Base-by-base conservation (phyloP, 257 asterid species). In the Plantago elongata region DNA sequence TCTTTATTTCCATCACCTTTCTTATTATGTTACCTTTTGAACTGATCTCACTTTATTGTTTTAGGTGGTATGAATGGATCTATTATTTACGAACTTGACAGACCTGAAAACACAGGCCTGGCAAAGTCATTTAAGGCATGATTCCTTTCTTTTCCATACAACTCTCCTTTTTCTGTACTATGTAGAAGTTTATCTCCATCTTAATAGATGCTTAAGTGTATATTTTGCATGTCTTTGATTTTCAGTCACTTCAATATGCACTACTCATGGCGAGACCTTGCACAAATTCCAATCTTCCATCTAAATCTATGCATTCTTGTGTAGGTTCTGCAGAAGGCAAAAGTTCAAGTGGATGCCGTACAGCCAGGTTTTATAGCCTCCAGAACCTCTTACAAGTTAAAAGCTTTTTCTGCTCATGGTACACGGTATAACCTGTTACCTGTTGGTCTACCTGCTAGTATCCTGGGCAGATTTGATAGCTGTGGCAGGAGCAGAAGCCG, bases 1-100 rank as follows among this genome's bases (percentile, higher is more conserved):
- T 63, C 27, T 43, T 64, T 57, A 13, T 51, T 59, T 18, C 29
- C 29, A 18, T 62, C 29, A 5, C 3, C 5, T 22, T 22, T 34
- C 40, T 34, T 34, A 34, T 34, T 34, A 3, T 34, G 40, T 34
- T 2, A 22, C 27, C 27, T 22, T 22, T 2, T 22, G 27, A 34
- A 7, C 40, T 34, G 8, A 34, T 34, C 8, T 45, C 42, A 34
- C 17, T 43, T 69, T 42, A 15, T 69, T 48, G n/a, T 63, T 61
- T 66, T 69, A 89, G 95, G 98, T 72, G 98, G 97, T 65, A 86
- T 88, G 98, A 91, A 91, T 75, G 98, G 98, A 51, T 91, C 95
- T 9, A 78, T 91, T 44, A 68, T 91, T 69, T 79, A 76, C 68
- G 97, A 92, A 73, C 93, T 92, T 4, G 97, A 83, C 72, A 81